A percentile compares a stretch with the other conserved stretches of the same genome.
These are phyloP conservation scores for Suillus ampliporus DNA, from an alignment of 768 basidiomycete genomes.

Conservation along the genomic window DNA sequence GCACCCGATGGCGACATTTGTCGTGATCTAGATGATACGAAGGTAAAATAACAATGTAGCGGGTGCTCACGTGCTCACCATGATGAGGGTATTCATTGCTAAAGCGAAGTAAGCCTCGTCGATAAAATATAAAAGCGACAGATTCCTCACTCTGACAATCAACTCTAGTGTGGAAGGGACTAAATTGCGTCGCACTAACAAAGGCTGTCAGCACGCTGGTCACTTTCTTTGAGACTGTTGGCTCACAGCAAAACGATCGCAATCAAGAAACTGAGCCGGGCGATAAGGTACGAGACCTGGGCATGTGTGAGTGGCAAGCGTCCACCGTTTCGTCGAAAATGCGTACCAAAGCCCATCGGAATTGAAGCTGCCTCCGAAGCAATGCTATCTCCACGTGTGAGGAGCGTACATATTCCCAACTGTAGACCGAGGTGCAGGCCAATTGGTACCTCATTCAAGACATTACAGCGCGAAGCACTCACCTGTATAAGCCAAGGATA, in stretches of 20 bases:
- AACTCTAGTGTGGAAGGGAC: neutral
- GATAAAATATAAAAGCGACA: no score
- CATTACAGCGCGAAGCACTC: neutral
- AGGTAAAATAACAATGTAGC: neutral
- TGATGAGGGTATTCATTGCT: neutral
- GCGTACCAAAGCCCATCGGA: neutral
- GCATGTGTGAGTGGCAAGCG: neutral
- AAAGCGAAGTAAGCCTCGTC: neutral
- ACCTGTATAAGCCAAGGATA: neutral
- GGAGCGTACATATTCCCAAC: neutral
- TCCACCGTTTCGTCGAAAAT: neutral
- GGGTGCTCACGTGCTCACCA: neutral
- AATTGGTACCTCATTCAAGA: neutral
- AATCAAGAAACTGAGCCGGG: neutral
- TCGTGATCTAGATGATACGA: neutral
- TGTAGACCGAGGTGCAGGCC: neutral
- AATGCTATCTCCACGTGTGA: neutral
- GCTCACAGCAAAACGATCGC: neutral
- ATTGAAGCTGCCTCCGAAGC: neutral
- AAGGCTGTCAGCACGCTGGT: neutral
- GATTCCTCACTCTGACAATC: neutral
- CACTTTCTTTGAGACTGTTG: neutral
- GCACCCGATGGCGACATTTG: neutral
- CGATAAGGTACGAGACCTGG: neutral
- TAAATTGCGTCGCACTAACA: slow-evolving; percentile 1